phyloP scores from a whole-genome alignment of 2,329 filamentous ascomycete genomes.

The Aureobasidium sp. region DNA sequence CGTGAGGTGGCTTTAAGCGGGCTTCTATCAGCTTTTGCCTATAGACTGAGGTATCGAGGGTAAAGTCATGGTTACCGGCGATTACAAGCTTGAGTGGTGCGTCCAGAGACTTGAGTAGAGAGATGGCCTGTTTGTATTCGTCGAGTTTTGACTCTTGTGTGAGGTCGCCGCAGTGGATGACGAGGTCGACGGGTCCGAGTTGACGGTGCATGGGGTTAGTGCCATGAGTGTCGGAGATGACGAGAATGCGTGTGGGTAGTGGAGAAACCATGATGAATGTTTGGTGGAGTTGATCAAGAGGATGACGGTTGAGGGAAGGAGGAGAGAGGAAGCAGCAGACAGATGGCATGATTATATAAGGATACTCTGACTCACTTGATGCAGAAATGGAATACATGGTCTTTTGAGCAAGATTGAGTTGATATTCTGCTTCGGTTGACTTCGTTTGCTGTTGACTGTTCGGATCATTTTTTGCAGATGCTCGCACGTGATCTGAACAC shows the following conservation, averaged over 20 bases:
- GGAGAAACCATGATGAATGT: not conserved
- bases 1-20: not conserved
- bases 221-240: not conserved
- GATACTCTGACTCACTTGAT: too few species aligned
- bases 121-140: slow-evolving; percentile 23
- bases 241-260: not conserved
- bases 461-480: too few species aligned
- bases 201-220: not conserved
- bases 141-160: slow-evolving; percentile 24
- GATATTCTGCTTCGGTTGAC: too few species aligned
- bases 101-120: slow-evolving; percentile 20
- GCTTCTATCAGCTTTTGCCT: not conserved
- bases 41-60: slow-evolving; percentile 11
- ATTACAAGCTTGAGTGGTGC: slow-evolving; percentile 30
- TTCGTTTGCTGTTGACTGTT: too few species aligned
- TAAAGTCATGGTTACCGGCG: slow-evolving; percentile 29
- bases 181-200: slow-evolving; percentile 21
- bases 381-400: too few species aligned
- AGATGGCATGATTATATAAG: too few species aligned
- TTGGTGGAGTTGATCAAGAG: not conserved
- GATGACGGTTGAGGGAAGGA: too few species aligned
- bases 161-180: slow-evolving; percentile 33
- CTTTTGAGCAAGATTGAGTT: too few species aligned
- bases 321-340: too few species aligned
- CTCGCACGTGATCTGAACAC: too few species aligned